These are phyloP conservation scores for Aspergillus melleus DNA, from an alignment of 2,329 filamentous ascomycete genomes.

Conservation along the genomic window DNA sequence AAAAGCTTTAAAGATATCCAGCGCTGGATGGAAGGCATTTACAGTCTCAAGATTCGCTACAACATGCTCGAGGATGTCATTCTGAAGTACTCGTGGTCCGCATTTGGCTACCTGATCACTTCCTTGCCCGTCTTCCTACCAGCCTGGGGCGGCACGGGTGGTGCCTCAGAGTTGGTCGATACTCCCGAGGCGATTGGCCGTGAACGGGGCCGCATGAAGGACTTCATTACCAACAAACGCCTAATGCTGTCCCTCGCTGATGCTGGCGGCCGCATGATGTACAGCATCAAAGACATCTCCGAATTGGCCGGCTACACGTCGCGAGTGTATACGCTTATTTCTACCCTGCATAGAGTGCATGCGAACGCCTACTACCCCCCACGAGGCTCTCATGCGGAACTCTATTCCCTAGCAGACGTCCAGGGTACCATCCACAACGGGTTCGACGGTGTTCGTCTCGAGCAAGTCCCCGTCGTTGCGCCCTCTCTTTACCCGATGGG, in stretches of 20 bases:
- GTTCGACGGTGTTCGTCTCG: slow-evolving; percentile 89
- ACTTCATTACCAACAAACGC: slow-evolving; percentile 98
- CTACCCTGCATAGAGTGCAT: slow-evolving; percentile 89
- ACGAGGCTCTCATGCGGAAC: slow-evolving; percentile 67
- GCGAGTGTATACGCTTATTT: slow-evolving; percentile 91
- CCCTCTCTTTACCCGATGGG: slow-evolving; percentile 85
- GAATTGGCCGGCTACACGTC: slow-evolving; percentile 96
- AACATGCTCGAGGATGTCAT: slow-evolving; percentile 99
- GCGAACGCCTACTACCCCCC: slow-evolving; percentile 80
- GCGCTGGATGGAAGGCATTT: slow-evolving; percentile 97
- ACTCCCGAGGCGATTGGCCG: slow-evolving; percentile 43
- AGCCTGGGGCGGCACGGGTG: slow-evolving; percentile 84
- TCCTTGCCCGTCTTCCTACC: slow-evolving; percentile 93
- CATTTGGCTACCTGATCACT: slow-evolving; percentile 91
- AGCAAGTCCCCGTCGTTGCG: slow-evolving; percentile 89
- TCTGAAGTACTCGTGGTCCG: slow-evolving; percentile 97
- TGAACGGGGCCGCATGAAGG: slow-evolving; percentile 88
- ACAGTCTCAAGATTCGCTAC: slow-evolving; percentile 95
- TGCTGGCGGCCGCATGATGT: slow-evolving; percentile 98
- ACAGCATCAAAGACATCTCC: slow-evolving; percentile 96
- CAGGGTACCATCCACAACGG: slow-evolving; percentile 93
- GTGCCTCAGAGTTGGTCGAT: slow-evolving; percentile 63
- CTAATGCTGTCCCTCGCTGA: slow-evolving; percentile 97
- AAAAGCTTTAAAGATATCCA: slow-evolving; percentile 90
- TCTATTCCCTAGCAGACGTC: slow-evolving; percentile 86